Evolutionary conservation across 75 land plant genomes (phyloP), one percentile per base, ranked within the genome.

Genomic region (Selaginella tamariscina): DNA sequence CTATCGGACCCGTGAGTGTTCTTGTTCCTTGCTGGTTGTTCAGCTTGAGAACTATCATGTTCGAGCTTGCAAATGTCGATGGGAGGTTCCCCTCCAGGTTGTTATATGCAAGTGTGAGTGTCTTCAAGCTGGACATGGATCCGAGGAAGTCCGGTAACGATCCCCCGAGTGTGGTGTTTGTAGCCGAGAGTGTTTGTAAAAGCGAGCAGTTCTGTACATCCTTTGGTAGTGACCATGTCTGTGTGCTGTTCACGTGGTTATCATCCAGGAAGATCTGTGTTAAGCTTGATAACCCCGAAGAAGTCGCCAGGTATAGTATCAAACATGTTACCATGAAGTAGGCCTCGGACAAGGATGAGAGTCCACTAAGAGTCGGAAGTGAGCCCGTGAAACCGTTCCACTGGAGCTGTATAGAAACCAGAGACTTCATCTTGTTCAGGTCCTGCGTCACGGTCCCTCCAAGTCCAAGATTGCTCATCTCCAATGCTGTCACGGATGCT

Each of bases 1-100:
- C 66, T 26, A 79, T 44, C 1, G 81, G 24, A 33, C 77, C 72
- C 20, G 55, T 32, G 24, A 74, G 62, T 39, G 49, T 5, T 13
- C 8, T 8, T 5, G 5, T 21, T 26, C 62, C 62, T n/a, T 59
- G 62, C 62, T 59, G 62, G 26, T 59, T 59, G 26, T 59, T 59
- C 24, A 23, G n/a, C 62, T 59, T 8, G 26, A 59, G 23, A 5
- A 8, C n/a, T 59, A 59, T 26, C 62, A 59, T 9, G 21, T 26
- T 59, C 8, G 62, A 59, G 62, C 62, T 21, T 8, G 62, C 62
- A 59, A 59, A 59, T 9, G 27, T 59, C n/a, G 62, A 5, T 9
- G 62, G 62, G 23, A 59, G 8, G 62, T 21, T 21, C 5, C 62
- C 62, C 62, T n/a, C n/a, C 18, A 59, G 62, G 23, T 5, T 21